These are phyloP conservation scores for Rutstroemia sp. DNA, from an alignment of 2,329 filamentous ascomycete genomes.

Conservation along the genomic window DNA sequence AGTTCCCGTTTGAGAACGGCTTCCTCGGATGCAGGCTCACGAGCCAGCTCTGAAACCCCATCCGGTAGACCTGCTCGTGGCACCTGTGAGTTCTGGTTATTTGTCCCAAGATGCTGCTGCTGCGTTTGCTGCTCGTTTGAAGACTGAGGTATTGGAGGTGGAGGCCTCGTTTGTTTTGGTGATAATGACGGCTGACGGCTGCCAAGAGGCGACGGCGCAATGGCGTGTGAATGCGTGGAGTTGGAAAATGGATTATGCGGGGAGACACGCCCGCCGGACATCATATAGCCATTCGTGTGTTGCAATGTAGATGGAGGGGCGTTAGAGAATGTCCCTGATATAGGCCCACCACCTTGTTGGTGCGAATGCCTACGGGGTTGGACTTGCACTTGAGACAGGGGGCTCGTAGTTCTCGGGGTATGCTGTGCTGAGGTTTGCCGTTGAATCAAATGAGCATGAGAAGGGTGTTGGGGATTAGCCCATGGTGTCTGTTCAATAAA, in stretches of 20 bases:
- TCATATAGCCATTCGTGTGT: constrained; percentile 22
- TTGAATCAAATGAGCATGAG: constrained; percentile 42
- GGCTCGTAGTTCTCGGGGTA: constrained; percentile 31
- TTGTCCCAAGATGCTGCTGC: neutral
- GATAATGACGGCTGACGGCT: constrained; percentile 29
- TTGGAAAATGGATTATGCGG: constrained; percentile 27
- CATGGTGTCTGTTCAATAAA: constrained; percentile 86
- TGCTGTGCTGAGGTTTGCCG: constrained; percentile 35
- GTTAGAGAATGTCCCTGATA: constrained; percentile 29
- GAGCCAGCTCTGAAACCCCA: constrained; percentile 10
- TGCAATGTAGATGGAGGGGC: constrained; percentile 18
- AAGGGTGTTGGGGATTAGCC: constrained; percentile 81
- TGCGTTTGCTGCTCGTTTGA: constrained; percentile 14
- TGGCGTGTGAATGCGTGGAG: constrained; percentile 22
- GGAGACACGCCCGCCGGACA: constrained; percentile 23
- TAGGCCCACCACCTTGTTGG: constrained; percentile 20
- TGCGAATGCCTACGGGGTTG: constrained; percentile 34
- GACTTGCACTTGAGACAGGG: constrained; percentile 26
- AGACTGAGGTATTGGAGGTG: constrained; percentile 9
- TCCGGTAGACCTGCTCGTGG: constrained; percentile 16
- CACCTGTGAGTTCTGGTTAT: constrained; percentile 15
- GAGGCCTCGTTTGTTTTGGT: constrained; percentile 23
- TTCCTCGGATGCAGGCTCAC: constrained; percentile 13
- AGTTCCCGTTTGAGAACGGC: constrained; percentile 1
- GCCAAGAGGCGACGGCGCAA: constrained; percentile 27